phyloP scores from a whole-genome alignment of 805 yeast species.

The Yamadazyma nakazawae region DNA sequence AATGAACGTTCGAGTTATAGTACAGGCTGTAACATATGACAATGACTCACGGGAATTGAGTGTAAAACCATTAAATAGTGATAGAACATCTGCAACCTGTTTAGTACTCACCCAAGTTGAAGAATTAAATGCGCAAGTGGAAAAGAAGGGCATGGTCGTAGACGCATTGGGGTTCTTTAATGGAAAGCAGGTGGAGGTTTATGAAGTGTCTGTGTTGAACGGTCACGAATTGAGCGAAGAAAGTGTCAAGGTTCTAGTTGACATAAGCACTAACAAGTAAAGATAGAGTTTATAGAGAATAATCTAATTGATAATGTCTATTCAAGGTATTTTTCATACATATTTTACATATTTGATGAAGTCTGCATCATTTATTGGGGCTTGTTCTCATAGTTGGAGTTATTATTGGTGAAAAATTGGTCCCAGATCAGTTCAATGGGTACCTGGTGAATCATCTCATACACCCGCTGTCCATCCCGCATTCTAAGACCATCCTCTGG shows the following conservation, averaged over 20 bases:
- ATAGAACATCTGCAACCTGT: not conserved
- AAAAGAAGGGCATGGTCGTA: slow-evolving; percentile 23
- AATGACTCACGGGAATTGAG: slow-evolving; percentile 8
- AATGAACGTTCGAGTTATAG: slow-evolving; percentile 25
- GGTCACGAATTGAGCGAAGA: slow-evolving; percentile 5
- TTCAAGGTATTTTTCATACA: not conserved
- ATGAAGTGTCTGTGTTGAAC: not conserved
- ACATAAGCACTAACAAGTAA: not conserved
- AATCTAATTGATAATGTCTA: not conserved
- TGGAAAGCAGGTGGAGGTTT: slow-evolving; percentile 18
- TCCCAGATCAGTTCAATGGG: slow-evolving; percentile 71
- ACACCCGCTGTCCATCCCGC: slow-evolving; percentile 53
- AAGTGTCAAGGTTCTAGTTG: not conserved
- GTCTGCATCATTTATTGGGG: not conserved
- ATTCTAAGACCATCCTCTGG: not conserved
- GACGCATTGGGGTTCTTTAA: slow-evolving; percentile 30
- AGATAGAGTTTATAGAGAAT: not conserved
- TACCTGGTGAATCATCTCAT: slow-evolving; percentile 59
- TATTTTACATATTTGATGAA: not conserved
- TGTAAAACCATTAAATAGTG: not conserved
- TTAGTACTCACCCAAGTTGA: not conserved
- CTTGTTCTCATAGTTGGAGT: slow-evolving; percentile 1
- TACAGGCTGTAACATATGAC: slow-evolving; percentile 21
- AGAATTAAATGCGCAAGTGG: not conserved
- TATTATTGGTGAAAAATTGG: slow-evolving; percentile 45